phyloP scores from a whole-genome alignment of 139 green algal species.

The Edaphochlamys debaryana region DNA sequence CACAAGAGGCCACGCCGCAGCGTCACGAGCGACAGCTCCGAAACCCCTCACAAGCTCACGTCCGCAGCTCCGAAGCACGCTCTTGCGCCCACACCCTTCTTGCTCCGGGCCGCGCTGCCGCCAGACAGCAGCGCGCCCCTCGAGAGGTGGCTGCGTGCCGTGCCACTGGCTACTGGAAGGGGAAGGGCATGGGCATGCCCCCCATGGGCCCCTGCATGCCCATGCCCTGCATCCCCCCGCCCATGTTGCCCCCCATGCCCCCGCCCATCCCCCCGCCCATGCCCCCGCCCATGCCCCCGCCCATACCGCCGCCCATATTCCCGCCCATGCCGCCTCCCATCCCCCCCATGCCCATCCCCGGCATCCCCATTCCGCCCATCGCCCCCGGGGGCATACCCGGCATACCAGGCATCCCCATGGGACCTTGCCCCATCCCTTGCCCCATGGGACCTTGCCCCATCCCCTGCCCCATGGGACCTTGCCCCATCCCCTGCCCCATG shows the following conservation, averaged over 20 bases:
- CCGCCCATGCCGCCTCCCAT: not conserved
- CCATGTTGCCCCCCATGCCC: not conserved
- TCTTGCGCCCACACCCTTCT: too few species aligned
- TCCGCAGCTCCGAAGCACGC: too few species aligned
- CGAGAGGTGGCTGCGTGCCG: too few species aligned
- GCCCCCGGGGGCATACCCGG: not conserved
- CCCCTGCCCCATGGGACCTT: not conserved
- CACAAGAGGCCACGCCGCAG: too few species aligned
- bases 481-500: not conserved
- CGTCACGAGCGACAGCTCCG: too few species aligned
- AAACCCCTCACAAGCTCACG: too few species aligned
- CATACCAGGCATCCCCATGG: not conserved
- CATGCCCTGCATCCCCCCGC: too few species aligned
- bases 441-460: not conserved
- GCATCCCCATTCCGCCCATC: conserved; percentile 2
- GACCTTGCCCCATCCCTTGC: not conserved
- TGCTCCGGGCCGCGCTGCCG: too few species aligned
- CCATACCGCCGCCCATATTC: not conserved
- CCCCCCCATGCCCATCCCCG: not conserved
- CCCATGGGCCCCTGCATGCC: conserved; percentile 25
- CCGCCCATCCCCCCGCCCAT: not conserved
- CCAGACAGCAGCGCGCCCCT: too few species aligned
- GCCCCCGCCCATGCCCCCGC: not conserved
- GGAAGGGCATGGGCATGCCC: conserved; percentile 34
- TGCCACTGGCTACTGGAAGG: not conserved